Percentiles rank a stretch among this genome's conserved stretches.
Conservation (phyloP, 495 filamentous ascomycete genomes). For the Pyronema omphalodes region DNA sequence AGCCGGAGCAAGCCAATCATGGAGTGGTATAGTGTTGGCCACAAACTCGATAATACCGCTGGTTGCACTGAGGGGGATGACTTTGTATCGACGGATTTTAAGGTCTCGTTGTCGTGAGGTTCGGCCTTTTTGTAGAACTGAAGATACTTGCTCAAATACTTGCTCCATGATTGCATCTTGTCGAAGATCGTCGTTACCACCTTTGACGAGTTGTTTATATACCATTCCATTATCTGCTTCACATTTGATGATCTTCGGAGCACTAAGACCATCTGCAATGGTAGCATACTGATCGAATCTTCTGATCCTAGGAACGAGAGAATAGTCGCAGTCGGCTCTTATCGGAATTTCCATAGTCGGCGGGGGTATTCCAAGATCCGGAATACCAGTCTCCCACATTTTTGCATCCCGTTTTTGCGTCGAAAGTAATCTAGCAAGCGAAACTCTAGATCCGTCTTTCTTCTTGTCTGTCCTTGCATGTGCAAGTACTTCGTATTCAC, state of each 20-base stretch:
- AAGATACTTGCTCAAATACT: constrained; percentile 89
- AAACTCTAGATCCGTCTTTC: not conserved
- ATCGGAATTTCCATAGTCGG: constrained; percentile 75
- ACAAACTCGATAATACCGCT: constrained; percentile 98
- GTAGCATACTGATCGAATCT: constrained; percentile 52
- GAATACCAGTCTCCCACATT: constrained; percentile 37
- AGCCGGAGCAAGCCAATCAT: constrained; percentile 78
- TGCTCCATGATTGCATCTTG: constrained; percentile 99
- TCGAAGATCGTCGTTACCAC: constrained; percentile 85
- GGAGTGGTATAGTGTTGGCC: constrained; percentile 69
- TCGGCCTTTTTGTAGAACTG: constrained; percentile 65
- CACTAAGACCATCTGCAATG: constrained; percentile 76
- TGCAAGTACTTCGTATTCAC: constrained; percentile 55
- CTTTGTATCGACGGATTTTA: constrained; percentile 85
- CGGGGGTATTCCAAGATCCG: constrained; percentile 52
- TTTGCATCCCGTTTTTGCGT: not conserved
- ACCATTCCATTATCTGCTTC: constrained; percentile 52
- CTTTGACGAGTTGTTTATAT: constrained; percentile 86
- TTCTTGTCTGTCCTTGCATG: constrained; percentile 31
- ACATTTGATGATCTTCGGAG: constrained; percentile 76
- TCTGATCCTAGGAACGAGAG: constrained; percentile 46
- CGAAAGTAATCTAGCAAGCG: not conserved
- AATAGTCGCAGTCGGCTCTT: constrained; percentile 56
- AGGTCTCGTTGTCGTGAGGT: constrained; percentile 76
- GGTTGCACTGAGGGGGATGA: constrained; percentile 63